Evolutionary conservation across 108 stramenopile genomes (phyloP).

Genomic region (Conticribra guillardii): DNA sequence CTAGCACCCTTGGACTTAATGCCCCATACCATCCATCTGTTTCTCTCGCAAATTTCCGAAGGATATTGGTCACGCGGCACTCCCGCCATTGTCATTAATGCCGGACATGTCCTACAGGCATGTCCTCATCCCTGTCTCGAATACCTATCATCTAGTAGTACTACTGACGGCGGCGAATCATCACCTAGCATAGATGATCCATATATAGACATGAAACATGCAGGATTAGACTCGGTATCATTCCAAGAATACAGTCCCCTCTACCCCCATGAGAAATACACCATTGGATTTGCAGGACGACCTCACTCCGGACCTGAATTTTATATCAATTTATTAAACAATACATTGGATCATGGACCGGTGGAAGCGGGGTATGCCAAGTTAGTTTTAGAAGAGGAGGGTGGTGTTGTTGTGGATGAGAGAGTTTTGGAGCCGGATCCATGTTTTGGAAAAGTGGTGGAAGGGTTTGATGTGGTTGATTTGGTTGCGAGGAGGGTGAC

Average conservation of each 20-base stretch:
- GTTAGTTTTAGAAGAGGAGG: constrained; percentile 32
- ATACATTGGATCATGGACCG: constrained; percentile 89
- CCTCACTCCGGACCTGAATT: constrained; percentile 92
- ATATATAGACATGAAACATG: constrained; percentile 51
- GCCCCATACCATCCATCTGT: constrained; percentile 58
- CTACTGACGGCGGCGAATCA: constrained; percentile 20
- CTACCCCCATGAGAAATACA: constrained; percentile 80
- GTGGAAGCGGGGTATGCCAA: constrained; percentile 51
- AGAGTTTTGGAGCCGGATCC: constrained; percentile 81
- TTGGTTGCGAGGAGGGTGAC: constrained; percentile 45
- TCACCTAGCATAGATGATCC: constrained; percentile 40
- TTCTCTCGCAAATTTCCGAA: constrained; percentile 52
- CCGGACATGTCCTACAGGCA: constrained; percentile 86
- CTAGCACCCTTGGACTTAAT: constrained; percentile 45
- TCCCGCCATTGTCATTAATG: constrained; percentile 75
- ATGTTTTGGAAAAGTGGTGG: constrained; percentile 89
- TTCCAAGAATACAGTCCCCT: constrained; percentile 87
- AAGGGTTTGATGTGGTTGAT: constrained; percentile 72
- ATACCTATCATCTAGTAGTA: constrained; percentile 21
- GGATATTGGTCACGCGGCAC: constrained; percentile 69
- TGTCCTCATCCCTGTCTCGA: constrained; percentile 78
- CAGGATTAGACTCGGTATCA: constrained; percentile 51
- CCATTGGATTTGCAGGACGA: constrained; percentile 86
- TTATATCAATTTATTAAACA: constrained; percentile 86
- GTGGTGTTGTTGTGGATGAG: constrained; percentile 61